Base-by-base conservation (phyloP, 192 early-diverging fungal species). In the Entrophospora sp. region DNA sequence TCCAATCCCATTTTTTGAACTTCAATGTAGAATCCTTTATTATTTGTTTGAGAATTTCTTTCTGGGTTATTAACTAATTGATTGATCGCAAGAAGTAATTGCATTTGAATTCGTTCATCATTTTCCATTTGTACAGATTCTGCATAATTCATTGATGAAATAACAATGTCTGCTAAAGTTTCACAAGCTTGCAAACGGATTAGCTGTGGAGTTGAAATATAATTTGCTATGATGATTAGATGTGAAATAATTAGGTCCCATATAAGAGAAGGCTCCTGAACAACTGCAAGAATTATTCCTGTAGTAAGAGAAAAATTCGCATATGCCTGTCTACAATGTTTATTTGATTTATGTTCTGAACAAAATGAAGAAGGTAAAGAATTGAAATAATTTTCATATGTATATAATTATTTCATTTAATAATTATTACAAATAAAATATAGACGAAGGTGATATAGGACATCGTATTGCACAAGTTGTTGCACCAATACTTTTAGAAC, bases 1-100 rank as follows among this genome's bases (percentile, higher is more conserved):
- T 97, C 95, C 28, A 99, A 67, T 2, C 85, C 85, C 71, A 85
- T 84, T 58, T 86, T 87, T 40, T 91, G 86, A 2, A 95, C 89
- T 31, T 92, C 92, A 1, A 85, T 76, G 45, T 87, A 77, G 35
- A 72, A 69, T 18, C 67, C 49, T 63, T 77, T 71, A 20, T 46
- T 31, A 25, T 8, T 73, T 71, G 79, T 16, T 9, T 55, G 64
- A 69, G 69, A 55, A 22, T 22, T 9, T 32, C 56, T 60, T 45
- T 61, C 38, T 12, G 53, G 62, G 27, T 64, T 71, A 61, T 71
- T 72, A 68, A 85, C 88, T 62, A 85, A 81, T 68, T 83, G 81
- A 22, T 77, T 74, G 31, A 89, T 69, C 8, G 84, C 83, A 25
- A 62, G 63, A 61, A 88, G 67, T 51, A 94, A 76, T 25, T 89